Base-by-base conservation (phyloP, 192 early-diverging fungal genomes). In the Globomyces pollinis-pini region DNA sequence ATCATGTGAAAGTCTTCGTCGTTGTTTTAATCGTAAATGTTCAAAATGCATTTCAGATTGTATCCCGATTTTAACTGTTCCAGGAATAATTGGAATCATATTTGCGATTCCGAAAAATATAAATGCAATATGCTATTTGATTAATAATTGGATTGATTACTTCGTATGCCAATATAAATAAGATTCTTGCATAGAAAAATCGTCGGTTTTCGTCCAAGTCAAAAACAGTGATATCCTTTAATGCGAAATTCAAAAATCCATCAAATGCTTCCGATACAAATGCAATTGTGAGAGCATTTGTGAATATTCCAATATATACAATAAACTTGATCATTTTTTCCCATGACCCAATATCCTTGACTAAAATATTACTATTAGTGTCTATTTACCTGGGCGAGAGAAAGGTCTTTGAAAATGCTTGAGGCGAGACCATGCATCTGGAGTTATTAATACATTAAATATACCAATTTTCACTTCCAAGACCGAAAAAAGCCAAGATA, bases 401-500 rank as follows among this genome's bases (percentile, higher is more conserved):
- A 39, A 44, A 6, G 55, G 55, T 23, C 31, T 4, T 41, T 44
- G 55, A 44, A 21, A 34, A 21, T 29, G 15, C 2, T 16, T n/a
- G 5, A 57, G 31, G 2, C 55, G 35, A 12, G 38, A 28, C 38
- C 41, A 57, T 5, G 32, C 31, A 39, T 42, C 38, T n/a, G n/a
- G n/a, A n/a, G n/a, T n/a, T n/a, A n/a, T n/a, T n/a, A n/a, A n/a
- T n/a, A n/a, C n/a, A n/a, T n/a, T n/a, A n/a, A n/a, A n/a, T n/a
- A n/a, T n/a, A n/a, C n/a, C n/a, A 13, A 78, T 68, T n/a, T 82
- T 71, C 21, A 86, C 72, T 57, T 85, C 85, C 13, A 82, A 35
- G 15, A 68, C 8, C 43, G 83, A 86, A 66, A 80, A 79, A 8
- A 84, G 7, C 50, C 77, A 63, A 13, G 85, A 82, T 64, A 89